Evolutionary conservation across 345 rosid genomes (phyloP).

Genomic region (Erucastrum elatum): DNA sequence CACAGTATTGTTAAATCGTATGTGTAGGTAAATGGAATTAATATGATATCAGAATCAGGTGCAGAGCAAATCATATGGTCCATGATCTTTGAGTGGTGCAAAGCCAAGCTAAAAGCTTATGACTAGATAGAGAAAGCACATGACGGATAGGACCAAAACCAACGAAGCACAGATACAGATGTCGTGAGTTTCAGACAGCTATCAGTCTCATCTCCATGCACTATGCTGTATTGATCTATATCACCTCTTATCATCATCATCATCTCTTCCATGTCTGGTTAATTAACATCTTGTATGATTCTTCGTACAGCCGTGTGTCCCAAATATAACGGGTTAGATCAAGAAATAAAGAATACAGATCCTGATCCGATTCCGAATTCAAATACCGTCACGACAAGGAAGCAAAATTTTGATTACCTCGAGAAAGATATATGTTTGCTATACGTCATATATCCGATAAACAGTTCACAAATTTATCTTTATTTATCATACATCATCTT

Average conservation of each 20-base stretch:
- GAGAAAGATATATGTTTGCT: background rate
- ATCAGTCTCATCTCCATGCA: conserved; percentile 15
- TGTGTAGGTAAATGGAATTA: conserved; percentile 6
- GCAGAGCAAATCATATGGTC: conserved; percentile 32
- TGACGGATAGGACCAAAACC: conserved; percentile 29
- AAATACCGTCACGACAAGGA: background rate
- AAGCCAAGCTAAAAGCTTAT: conserved; percentile 21
- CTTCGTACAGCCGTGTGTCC: background rate
- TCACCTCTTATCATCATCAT: conserved; percentile 2
- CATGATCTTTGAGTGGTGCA: conserved; percentile 36
- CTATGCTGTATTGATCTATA: conserved; percentile 15
- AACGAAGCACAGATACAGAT: conserved; percentile 7
- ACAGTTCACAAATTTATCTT: background rate
- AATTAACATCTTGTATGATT: conserved; percentile 4
- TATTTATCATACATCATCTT: background rate
- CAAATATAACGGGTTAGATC: background rate
- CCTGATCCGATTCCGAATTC: background rate
- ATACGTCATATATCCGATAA: background rate
- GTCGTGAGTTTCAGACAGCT: conserved; percentile 23
- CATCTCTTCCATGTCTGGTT: conserved; percentile 17
- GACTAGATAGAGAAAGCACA: conserved; percentile 24
- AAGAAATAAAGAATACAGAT: background rate
- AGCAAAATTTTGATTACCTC: background rate
- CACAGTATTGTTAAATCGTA: background rate
- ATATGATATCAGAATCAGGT: conserved; percentile 22